Percentiles rank a stretch among this genome's conserved stretches.
phyloP scores from a whole-genome alignment of 345 rosid species.

The Microcos paniculata region DNA sequence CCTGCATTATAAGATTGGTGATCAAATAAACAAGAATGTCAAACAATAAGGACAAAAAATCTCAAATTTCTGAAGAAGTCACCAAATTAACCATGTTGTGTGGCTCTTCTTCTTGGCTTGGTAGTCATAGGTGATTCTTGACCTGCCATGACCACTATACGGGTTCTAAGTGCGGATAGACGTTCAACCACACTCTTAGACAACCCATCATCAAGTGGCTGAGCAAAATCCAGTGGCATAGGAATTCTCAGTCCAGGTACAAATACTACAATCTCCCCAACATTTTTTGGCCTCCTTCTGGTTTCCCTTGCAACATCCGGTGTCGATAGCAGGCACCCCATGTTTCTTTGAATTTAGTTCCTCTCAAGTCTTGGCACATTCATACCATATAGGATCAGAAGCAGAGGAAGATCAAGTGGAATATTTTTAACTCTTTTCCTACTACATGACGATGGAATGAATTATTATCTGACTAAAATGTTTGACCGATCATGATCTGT shows the following conservation, averaged over 20 bases:
- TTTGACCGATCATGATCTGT: neutral
- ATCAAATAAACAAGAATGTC: neutral
- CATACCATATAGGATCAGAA: neutral
- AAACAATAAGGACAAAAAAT: neutral
- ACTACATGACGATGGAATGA: neutral
- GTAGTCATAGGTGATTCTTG: constrained; percentile 61
- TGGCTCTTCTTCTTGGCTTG: constrained; percentile 63
- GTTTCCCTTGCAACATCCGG: constrained; percentile 41
- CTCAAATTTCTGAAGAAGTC: neutral
- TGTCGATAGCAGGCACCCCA: constrained; percentile 71
- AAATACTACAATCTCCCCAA: constrained; percentile 57
- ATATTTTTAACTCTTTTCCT: neutral
- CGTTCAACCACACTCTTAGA: constrained; percentile 55
- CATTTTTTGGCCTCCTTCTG: constrained; percentile 47
- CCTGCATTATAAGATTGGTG: constrained; percentile 30
- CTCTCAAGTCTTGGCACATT: constrained; percentile 4
- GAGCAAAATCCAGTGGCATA: constrained; percentile 55
- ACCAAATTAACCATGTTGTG: constrained; percentile 53
- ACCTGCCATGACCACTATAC: constrained; percentile 68
- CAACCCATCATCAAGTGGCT: constrained; percentile 41
- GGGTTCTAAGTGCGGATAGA: constrained; percentile 58
- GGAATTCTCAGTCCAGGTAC: constrained; percentile 75
- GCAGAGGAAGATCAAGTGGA: constrained; percentile 3
- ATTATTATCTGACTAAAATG: neutral
- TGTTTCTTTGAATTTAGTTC: constrained; percentile 26